Percentiles rank a stretch among this genome's conserved stretches.
Conservation (phyloP, 345 rosid genomes). For the Abelmoschus esculentus region DNA sequence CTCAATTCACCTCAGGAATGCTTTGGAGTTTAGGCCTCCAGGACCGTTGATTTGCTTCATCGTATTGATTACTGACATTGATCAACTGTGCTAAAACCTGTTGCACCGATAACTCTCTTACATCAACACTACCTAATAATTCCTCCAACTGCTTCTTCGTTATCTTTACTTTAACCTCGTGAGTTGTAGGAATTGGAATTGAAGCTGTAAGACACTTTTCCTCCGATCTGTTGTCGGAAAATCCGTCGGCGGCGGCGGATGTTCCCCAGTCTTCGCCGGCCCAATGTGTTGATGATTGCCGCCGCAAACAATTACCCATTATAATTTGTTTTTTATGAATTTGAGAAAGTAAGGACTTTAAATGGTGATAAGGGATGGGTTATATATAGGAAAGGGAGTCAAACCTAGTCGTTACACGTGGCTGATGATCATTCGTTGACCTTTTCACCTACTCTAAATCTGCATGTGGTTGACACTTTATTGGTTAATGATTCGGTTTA, state of each 20-base stretch:
- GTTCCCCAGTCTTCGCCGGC: constrained; percentile 48
- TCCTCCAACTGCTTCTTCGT: constrained; percentile 49
- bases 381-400: constrained; percentile 23
- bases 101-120: constrained; percentile 28
- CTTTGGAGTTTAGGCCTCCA: constrained; percentile 62
- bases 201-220: constrained; percentile 7
- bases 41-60: constrained; percentile 25
- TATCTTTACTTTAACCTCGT: constrained; percentile 48
- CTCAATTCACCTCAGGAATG: constrained; percentile 41
- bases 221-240: neutral
- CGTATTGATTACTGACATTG: constrained; percentile 8
- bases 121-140: constrained; percentile 34
- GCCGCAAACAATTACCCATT: constrained; percentile 51
- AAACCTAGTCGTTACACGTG: constrained; percentile 36
- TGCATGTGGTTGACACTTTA: neutral
- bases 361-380: neutral
- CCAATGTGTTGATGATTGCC: constrained; percentile 34
- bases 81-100: constrained; percentile 35
- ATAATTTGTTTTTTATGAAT: neutral
- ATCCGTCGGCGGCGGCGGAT: neutral
- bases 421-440: constrained; percentile 29
- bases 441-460: neutral
- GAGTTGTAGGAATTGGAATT: neutral
- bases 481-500: neutral
- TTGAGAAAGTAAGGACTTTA: neutral